Evolutionary conservation across 495 filamentous ascomycete species (phyloP), one percentile per base, ranked within the genome.

Genomic region (Lepraria neglecta): DNA sequence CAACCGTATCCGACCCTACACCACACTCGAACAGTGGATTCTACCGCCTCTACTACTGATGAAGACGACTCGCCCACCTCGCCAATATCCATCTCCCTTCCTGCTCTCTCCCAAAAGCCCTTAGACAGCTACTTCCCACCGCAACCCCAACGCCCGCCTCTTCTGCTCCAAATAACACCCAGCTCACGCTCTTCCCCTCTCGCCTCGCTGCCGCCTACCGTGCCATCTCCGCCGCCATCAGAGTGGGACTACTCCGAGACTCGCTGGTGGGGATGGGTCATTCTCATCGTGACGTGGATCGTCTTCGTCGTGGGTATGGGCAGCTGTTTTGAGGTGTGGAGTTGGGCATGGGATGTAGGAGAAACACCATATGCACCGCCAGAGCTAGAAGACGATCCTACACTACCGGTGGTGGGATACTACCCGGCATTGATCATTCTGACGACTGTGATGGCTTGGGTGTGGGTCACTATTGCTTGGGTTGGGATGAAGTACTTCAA

Each of bases 401-500:
- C 91, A 1, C 74, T 97, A 61, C 94, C 94, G 14, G 96, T 98
- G 67, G 88, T 94, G 6, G 94, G 94, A 1, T 98, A 98, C 70
- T 98, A 98, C 75, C 94, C 94, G 35, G 90, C 94, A 27, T 71
- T 98, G 70, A 88, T 96, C 54, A 91, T 97, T 62, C 73, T 97
- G 61, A 97, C 91, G 42, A 84, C 85, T 44, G 88, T 98, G 40
- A 96, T 98, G 92, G 90, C 91, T 6, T 98, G 94, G 94, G 91
- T 97, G 30, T 98, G 94, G 94, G 92, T 97, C 35, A 83, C 92
- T 38, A 84, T 95, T 59, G 95, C 95, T 15, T 98, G 94, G 94
- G 83, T 96, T 21, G 94, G 94, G 5, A 97, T 98, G 92, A 98
- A 98, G 73, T 97, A 97, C 74, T 98, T 98, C 68, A 86, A 89